Evolutionary conservation across 1,284 basidiomycete species (phyloP), one percentile per base, ranked within the genome.

Genomic region (Ustilago tritici): DNA sequence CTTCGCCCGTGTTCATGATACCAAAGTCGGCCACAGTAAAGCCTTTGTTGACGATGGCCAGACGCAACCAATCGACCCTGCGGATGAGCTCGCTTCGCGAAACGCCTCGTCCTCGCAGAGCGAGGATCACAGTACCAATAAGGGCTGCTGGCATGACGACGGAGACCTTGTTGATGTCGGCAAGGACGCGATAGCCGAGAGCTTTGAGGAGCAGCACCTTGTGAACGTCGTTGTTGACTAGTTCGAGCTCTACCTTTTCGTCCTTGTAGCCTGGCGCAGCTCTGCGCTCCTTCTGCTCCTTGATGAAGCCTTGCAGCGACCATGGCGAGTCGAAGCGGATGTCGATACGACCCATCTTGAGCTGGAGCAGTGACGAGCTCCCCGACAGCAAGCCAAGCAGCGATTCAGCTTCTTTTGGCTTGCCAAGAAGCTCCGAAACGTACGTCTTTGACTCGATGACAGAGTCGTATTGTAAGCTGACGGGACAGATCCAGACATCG

Each of bases 391-490:
- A 70, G 8, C 85, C 85, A 3, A 85, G 69, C 19, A 87, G 79
- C 28, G 83, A 84, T 52, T 87, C 87, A n/a, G 82, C 79, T 67
- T 87, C 85, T 67, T 87, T 87, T n/a, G 87, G 87, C 61, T 85
- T 86, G 34, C 87, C 87, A 1, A 87, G 81, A 23, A 87, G 78
- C 76, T 87, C 86, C 34, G 83, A 82, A 5, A 86, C 79, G 61
- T 87, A 87, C n/a, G 79, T 82, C 32, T 87, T 86, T 4, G 83
- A 82, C 64, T 87, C 87, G 56, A 87, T 86, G 31, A 87, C 86
- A 57, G 82, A 83, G 75, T 87, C 87, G 73, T 87, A 87, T 61
- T 87, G 87, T 15, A 87, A 70, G 41, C 81, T 84, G 62, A 87
- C 83, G 1, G 86, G 86, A 63, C 85, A 86, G 56, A 87, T 79